phyloP scores from a whole-genome alignment of 2,329 filamentous ascomycete genomes.

The Monilinia laxa region DNA sequence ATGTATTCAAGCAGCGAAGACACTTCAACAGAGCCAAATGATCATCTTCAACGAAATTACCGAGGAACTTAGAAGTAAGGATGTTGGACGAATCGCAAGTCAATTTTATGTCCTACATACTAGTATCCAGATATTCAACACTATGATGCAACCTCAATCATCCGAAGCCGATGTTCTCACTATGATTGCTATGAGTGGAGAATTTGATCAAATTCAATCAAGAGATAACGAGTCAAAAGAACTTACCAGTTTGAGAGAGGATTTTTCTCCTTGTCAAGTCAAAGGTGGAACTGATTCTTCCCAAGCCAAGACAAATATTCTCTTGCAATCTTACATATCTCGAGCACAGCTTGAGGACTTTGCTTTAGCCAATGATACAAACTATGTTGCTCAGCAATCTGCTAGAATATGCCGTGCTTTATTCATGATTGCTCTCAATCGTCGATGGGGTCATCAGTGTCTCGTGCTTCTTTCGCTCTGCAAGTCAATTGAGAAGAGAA shows the following conservation, averaged over 20 bases:
- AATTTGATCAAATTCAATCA: constrained; percentile 96
- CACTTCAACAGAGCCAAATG: constrained; percentile 93
- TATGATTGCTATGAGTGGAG: constrained; percentile 97
- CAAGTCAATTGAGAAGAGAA: constrained; percentile 94
- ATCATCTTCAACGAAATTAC: constrained; percentile 97
- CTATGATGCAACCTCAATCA: constrained; percentile 81
- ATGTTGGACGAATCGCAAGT: constrained; percentile 93
- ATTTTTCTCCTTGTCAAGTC: constrained; percentile 69
- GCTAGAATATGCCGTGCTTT: constrained; percentile 90
- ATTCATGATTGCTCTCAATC: constrained; percentile 96
- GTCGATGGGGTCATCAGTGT: constrained; percentile 94
- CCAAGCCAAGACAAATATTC: constrained; percentile 92
- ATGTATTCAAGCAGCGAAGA: constrained; percentile 82
- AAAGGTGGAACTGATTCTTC: constrained; percentile 66
- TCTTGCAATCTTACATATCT: constrained; percentile 93
- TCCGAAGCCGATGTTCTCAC: constrained; percentile 90
- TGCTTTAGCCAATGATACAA: constrained; percentile 84
- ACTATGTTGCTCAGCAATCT: constrained; percentile 94
- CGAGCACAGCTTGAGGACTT: constrained; percentile 87
- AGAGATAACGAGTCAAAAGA: constrained; percentile 89
- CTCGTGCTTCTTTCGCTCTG: constrained; percentile 86
- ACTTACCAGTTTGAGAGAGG: constrained; percentile 67
- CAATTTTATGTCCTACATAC: constrained; percentile 95
- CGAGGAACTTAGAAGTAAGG: constrained; percentile 89
- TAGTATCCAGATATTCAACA: constrained; percentile 94